Base-by-base conservation (phyloP, 2,329 filamentous ascomycete genomes). In the Lojkania enalia region DNA sequence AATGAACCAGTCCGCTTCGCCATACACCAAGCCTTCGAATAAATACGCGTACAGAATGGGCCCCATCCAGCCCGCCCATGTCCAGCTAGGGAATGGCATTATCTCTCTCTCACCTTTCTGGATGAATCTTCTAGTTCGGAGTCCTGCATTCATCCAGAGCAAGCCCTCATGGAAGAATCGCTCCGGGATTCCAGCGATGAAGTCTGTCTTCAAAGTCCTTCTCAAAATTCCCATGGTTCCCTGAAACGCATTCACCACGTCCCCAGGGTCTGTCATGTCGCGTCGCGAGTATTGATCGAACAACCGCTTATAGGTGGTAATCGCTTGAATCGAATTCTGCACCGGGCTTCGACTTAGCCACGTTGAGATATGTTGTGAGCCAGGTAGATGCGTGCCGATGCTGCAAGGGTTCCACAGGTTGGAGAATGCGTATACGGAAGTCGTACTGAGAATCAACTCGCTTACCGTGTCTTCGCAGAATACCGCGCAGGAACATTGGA, bases 1-100 rank as follows among this genome's bases (percentile, higher is more conserved):
- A 14, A 49, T 38, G 31, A 29, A 49, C 23, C 31, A 49, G 14
- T 49, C 42, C 16, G 21, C 25, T 19, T 45, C 46, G 13, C n/a
- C n/a, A 30, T 39, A 5, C 21, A 5, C 27, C 35, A 35, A 14
- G 5, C 23, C 13, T 15, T n/a, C 2, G 29, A 30, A 48, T 40
- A 14, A 31, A 40, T 9, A 14, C 19, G 15, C 37, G 27, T 9
- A 41, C n/a, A 40, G 30, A 7, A 49, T 35, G 4, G 19, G 23
- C 3, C 40, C 39, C 5, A 40, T 32, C 42, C 42, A 49, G 9
- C 37, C 42, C 2, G 46, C 42, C 41, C 37, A 49, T 2, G 25
- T 42, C 46, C 46, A 49, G 32, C 42, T 49, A 3, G 46, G 42
- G 18, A 49, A 49, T n/a, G 42, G 32, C n/a, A n/a, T n/a, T 27